Evolutionary conservation across 129 eudicot species (phyloP).

Genomic region (Centella asiatica): DNA sequence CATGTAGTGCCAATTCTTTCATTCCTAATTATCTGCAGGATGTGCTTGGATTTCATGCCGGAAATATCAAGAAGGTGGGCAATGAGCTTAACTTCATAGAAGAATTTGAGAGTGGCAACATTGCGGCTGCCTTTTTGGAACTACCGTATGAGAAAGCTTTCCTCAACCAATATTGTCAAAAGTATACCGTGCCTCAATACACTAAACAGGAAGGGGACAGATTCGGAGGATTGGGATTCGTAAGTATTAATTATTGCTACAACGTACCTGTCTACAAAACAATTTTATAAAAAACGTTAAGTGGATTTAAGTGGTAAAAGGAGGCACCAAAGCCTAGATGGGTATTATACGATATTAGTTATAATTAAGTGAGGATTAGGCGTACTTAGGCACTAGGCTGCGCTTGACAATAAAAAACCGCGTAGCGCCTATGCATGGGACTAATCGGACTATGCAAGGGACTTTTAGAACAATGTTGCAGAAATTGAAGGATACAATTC

Average conservation of each 20-base stretch:
- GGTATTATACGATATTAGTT: too few species aligned
- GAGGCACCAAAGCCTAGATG: too few species aligned
- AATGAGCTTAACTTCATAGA: not conserved
- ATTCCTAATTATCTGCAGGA: constrained; percentile 9
- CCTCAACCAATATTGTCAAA: constrained; percentile 18
- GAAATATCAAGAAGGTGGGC: constrained; percentile 6
- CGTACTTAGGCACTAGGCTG: too few species aligned
- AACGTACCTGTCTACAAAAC: too few species aligned
- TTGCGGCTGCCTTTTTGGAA: constrained; percentile 24
- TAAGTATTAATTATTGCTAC: constrained; percentile 17
- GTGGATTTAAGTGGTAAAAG: too few species aligned
- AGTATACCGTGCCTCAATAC: constrained; percentile 11
- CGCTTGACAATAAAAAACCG: too few species aligned
- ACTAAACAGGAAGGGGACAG: constrained; percentile 19
- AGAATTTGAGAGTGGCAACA: constrained; percentile 11
- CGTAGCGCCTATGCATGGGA: too few species aligned
- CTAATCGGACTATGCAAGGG: too few species aligned
- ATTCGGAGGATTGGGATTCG: constrained; percentile 30
- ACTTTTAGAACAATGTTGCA: too few species aligned
- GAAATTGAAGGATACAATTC: too few species aligned
- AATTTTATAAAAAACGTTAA: too few species aligned
- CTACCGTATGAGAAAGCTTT: constrained; percentile 26
- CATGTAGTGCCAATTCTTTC: constrained; percentile 27
- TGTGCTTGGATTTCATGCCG: constrained; percentile 7
- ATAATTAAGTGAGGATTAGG: too few species aligned